Evolutionary conservation across 31 red algal species (phyloP).

Genomic region (Asparagopsis taxiformis): DNA sequence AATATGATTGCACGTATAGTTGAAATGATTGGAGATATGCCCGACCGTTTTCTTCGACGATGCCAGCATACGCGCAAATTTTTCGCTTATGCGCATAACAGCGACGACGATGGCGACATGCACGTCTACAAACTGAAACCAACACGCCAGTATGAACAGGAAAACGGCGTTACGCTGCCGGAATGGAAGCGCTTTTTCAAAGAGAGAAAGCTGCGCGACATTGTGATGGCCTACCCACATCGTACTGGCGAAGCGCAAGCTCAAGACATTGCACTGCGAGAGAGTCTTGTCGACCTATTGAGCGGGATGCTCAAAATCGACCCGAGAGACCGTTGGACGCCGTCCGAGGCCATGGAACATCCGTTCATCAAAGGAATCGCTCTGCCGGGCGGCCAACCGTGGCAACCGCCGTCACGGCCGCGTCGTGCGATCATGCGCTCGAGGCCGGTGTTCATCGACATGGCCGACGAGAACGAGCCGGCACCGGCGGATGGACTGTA

Average conservation of each 20-base stretch:
- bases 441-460: slow-evolving; percentile 24
- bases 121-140: slow-evolving; percentile 43
- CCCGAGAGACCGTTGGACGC: slow-evolving; percentile 80
- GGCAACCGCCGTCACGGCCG: slow-evolving; percentile 31
- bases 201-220: slow-evolving; percentile 64
- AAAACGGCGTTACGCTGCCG: slow-evolving; percentile 37
- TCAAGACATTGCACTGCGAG: slow-evolving; percentile 50
- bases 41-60: slow-evolving; percentile 48
- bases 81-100: slow-evolving; percentile 17
- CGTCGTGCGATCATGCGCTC: slow-evolving; percentile 15
- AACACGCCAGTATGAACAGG: slow-evolving; percentile 50
- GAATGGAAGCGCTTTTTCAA: slow-evolving; percentile 88
- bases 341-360: slow-evolving; percentile 66
- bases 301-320: slow-evolving; percentile 75
- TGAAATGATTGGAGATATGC: slow-evolving; percentile 85
- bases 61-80: slow-evolving; percentile 53
- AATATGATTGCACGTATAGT: slow-evolving; percentile 89
- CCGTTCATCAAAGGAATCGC: slow-evolving; percentile 65
- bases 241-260: slow-evolving; percentile 2
- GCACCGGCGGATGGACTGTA: slow-evolving; percentile 33
- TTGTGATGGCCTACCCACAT: slow-evolving; percentile 72
- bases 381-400: slow-evolving; percentile 33
- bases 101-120: slow-evolving; percentile 1
- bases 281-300: slow-evolving; percentile 65
- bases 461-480: slow-evolving; percentile 1